These are phyloP conservation scores for Fusarium coffeatum DNA, from an alignment of 2,329 filamentous ascomycete species.

Conservation along the genomic window DNA sequence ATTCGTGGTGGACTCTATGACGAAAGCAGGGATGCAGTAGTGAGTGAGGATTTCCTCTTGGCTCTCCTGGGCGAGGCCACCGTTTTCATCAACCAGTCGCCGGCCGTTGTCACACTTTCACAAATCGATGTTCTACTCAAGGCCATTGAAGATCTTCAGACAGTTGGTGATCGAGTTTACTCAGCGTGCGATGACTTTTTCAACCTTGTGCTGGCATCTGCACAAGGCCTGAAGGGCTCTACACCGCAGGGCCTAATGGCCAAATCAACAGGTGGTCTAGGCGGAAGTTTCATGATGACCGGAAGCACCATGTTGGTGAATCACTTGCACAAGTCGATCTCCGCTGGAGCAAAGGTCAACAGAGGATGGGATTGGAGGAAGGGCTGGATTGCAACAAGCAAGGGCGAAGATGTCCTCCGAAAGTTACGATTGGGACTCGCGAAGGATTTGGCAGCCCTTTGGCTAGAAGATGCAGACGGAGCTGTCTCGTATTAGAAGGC, in stretches of 20 bases:
- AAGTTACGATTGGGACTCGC: slow-evolving; percentile 79
- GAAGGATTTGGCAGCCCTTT: slow-evolving; percentile 76
- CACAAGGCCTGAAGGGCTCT: slow-evolving; percentile 70
- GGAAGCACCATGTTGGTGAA: slow-evolving; percentile 78
- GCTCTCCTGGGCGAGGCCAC: slow-evolving; percentile 86
- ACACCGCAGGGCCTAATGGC: slow-evolving; percentile 73
- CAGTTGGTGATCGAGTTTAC: slow-evolving; percentile 78
- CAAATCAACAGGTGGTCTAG: slow-evolving; percentile 67
- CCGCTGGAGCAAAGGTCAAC: slow-evolving; percentile 64
- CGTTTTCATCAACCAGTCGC: slow-evolving; percentile 74
- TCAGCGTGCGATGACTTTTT: slow-evolving; percentile 82
- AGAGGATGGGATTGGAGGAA: slow-evolving; percentile 82
- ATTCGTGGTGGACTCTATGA: slow-evolving; percentile 93
- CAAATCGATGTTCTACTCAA: slow-evolving; percentile 82
- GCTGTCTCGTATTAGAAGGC: slow-evolving; percentile 55
- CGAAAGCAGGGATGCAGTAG: slow-evolving; percentile 80
- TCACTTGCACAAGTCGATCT: slow-evolving; percentile 69
- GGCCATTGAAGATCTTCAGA: slow-evolving; percentile 82
- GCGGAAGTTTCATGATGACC: slow-evolving; percentile 75
- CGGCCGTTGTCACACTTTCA: slow-evolving; percentile 69
- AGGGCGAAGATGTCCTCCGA: slow-evolving; percentile 76
- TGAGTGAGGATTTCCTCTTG: slow-evolving; percentile 88
- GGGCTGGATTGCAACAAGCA: slow-evolving; percentile 76
- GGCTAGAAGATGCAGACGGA: slow-evolving; percentile 74
- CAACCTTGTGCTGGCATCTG: slow-evolving; percentile 77